Evolutionary conservation across 352 stramenopile genomes (phyloP), one percentile per base, ranked within the genome.

Genomic region (Pythium apleroticum): DNA sequence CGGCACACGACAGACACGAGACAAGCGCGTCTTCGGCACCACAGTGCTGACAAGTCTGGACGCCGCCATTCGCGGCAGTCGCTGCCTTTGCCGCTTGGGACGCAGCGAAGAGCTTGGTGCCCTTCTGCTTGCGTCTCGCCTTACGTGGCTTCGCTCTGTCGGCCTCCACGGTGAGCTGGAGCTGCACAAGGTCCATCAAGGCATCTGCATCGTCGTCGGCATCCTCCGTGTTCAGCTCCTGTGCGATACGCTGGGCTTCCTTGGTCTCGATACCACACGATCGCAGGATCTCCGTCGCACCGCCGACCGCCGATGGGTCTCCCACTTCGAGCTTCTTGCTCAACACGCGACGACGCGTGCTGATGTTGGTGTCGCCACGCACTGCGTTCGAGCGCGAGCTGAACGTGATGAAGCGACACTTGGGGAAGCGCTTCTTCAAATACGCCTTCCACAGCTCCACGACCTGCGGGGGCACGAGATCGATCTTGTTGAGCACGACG

Each of bases 401-500:
- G 60, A 95, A 95, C 57, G 72, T 87, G 25, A 95, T 63, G 52
- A 93, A 71, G n/a, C 80, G 69, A 50, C 74, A 84, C 22, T 86
- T 73, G 20, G 84, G 84, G 57, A 92, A 95, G 11, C 75, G 78
- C 48, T 76, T 78, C 4, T 72, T 59, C 24, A 96, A 61, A 53
- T 86, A 92, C 37, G 65, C 60, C 35, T 86, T 83, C 87, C 87
- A 96, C 5, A 87, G 71, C 49, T 82, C 63, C 4, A 93, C 78
- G 11, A 89, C 80, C 22, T 65, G 64, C 9, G 68, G 71, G 12
- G 84, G 82, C 28, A 96, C 76, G 50, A 96, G 68, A 73, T 96
- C 87, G 22, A 92, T 75, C 74, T 96, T 96, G 62, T 93, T 96
- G 43, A 96, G 82, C 54, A 96, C 84, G 39, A 96, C 75, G 12